Evolutionary conservation across 352 stramenopile genomes (phyloP).

Genomic region (Pythium phragmiticola): DNA sequence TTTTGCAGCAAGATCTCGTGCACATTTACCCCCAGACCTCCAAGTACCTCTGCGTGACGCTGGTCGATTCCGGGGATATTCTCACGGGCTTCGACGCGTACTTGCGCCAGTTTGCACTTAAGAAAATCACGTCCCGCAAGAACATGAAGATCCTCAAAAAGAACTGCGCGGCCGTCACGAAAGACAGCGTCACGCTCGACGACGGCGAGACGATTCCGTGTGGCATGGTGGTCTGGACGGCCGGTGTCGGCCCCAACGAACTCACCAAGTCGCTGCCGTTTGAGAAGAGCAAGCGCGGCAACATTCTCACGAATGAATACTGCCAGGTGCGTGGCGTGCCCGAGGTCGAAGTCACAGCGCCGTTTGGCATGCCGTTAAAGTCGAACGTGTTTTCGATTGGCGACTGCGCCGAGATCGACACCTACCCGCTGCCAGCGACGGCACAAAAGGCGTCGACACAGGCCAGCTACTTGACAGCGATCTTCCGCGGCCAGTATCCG

Average conservation of each 20-base stretch:
- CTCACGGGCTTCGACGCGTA: slow-evolving; percentile 69
- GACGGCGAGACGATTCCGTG: slow-evolving; percentile 55
- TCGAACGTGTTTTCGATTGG: slow-evolving; percentile 95
- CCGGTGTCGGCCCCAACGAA: slow-evolving; percentile 72
- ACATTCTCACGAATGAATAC: slow-evolving; percentile 83
- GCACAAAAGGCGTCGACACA: slow-evolving; percentile 90
- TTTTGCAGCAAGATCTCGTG: slow-evolving; percentile 90
- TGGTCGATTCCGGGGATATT: slow-evolving; percentile 73
- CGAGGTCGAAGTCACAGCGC: slow-evolving; percentile 51
- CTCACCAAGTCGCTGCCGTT: slow-evolving; percentile 78
- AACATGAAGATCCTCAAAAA: slow-evolving; percentile 83
- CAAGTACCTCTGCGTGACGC: slow-evolving; percentile 65
- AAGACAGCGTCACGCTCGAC: slow-evolving; percentile 62
- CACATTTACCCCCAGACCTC: slow-evolving; percentile 75
- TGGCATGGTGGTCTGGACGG: slow-evolving; percentile 76
- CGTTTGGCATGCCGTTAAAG: slow-evolving; percentile 60
- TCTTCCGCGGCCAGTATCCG: slow-evolving; percentile 58
- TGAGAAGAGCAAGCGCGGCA: slow-evolving; percentile 78
- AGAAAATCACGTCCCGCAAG: slow-evolving; percentile 76
- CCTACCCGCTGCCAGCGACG: slow-evolving; percentile 88
- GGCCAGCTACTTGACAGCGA: slow-evolving; percentile 54
- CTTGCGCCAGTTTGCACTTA: slow-evolving; percentile 66
- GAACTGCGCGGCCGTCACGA: slow-evolving; percentile 68
- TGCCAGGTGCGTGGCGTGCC: slow-evolving; percentile 71
- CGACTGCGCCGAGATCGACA: slow-evolving; percentile 90